Evolutionary conservation across 228 moss, liverwort and hornwort genomes (phyloP).

Genomic region (Sphagnum magellanicum): DNA sequence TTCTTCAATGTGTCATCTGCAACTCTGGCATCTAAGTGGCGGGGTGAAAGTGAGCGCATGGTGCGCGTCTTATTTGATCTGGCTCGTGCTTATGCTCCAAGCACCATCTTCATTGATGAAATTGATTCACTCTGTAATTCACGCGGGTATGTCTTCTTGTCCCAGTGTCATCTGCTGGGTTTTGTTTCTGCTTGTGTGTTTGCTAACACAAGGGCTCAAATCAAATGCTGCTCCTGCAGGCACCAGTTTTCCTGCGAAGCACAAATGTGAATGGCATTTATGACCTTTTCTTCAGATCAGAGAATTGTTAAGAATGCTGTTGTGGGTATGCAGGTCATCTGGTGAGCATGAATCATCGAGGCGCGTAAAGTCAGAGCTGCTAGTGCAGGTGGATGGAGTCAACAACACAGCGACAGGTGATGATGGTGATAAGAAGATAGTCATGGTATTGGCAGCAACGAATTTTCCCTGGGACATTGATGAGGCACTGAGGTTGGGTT

Average conservation of each 20-base stretch:
- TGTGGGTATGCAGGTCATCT: slow-evolving; percentile 45
- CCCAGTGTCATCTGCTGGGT: not conserved
- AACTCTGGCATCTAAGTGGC: slow-evolving; percentile 96
- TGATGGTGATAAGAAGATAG: slow-evolving; percentile 96
- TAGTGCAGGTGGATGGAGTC: slow-evolving; percentile 99
- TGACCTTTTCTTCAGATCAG: not conserved
- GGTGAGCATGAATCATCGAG: slow-evolving; percentile 99
- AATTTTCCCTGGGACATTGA: slow-evolving; percentile 99
- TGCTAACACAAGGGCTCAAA: too few species aligned
- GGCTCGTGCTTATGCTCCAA: slow-evolving; percentile 94
- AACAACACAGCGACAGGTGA: slow-evolving; percentile 71
- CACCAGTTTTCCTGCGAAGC: too few species aligned
- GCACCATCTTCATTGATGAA: slow-evolving; percentile 99
- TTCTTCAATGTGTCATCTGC: slow-evolving; percentile 99
- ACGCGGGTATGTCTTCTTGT: slow-evolving; percentile 63
- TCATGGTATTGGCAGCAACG: slow-evolving; percentile 99
- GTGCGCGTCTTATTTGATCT: slow-evolving; percentile 99
- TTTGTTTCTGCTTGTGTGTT: not conserved
- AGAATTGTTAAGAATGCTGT: not conserved
- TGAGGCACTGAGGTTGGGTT: slow-evolving; percentile 81
- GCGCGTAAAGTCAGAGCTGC: slow-evolving; percentile 96
- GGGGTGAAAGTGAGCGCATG: slow-evolving; percentile 99
- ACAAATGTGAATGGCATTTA: not conserved
- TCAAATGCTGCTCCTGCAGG: too few species aligned
- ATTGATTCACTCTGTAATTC: slow-evolving; percentile 99